Base-by-base conservation (phyloP, 805 yeast species). In the Tetrapisispora iriomotensis region DNA sequence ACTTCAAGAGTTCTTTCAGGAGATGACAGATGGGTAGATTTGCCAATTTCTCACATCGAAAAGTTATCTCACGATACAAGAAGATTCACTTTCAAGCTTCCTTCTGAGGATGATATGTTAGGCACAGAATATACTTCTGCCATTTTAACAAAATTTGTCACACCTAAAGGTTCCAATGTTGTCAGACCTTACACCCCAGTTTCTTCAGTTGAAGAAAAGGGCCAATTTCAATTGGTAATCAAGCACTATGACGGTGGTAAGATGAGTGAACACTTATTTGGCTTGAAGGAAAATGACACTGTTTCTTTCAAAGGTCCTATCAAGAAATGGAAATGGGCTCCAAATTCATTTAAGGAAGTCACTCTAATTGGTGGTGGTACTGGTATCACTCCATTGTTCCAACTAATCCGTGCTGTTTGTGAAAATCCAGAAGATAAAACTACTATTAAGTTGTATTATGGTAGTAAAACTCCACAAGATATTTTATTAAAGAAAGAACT, bases 331-430 rank as follows among this genome's bases (percentile, higher is more conserved):
- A 77, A 81, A 60, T 85, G 94, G 86, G 73, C 73, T 53, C 82
- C 90, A 51, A 90, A 92, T 72, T 75, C 79, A 60, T 90, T 75
- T 70, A 75, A 82, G 55, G 68, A 77, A 48, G 77, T 92, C 60
- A 76, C 81, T 42, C 74, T 92, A 60, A 70, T 92, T 51, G 97
- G 96, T 54, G 98, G 95, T 57, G 98, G 98, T 59, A 73, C 94
- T 37, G 97, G 97, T 66, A 88, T 92, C 62, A 85, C 96, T 35
- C 98, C 98, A 44, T 72, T 92, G 65, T 88, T 74, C 72, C 98
- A 92, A 71, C 66, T 92, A 61, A 62, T 85, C 46, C 81, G 77
- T 55, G 79, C 76, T 60, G 74, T 90, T 59, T 71, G 83, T 56
- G 70, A 72, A 59, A 77, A 88, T 71, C 88, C 94, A 41, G 68